Base-by-base conservation (phyloP, 306 rosid species). In the Hippophae gyantsensis region DNA sequence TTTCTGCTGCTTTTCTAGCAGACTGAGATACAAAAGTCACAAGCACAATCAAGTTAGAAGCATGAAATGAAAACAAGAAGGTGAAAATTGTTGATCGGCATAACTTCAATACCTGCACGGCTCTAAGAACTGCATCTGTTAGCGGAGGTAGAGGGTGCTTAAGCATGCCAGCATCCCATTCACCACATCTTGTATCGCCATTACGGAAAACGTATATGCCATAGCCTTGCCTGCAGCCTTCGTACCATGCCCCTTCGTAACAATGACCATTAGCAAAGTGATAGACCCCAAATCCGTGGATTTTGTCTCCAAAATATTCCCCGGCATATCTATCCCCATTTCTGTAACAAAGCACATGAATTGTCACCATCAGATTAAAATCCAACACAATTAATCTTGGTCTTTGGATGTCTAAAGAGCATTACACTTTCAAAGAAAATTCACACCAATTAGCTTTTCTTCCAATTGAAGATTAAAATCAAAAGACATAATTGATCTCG, bases 311-410 rank as follows among this genome's bases (percentile, higher is more conserved):
- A 58, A 93, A 93, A 72, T 93, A 93, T 78, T 93, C 99, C 32
- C 99, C 99, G 8, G 95, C 95, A 78, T 93, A 93, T 63, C 90
- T 82, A 82, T 93, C 99, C 55, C 99, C 99, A 67, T 93, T 93
- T 71, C 99, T 93, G 49, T 75, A 83, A 76, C 7, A 9, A 40
- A 27, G 42, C 11, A 46, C 8, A 14, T 8, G 38, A 40, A 18
- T 61, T 7, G 27, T 52, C 53, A 67, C 18, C 45, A n/a, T 58
- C 65, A 9, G 43, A 32, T 69, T 42, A 61, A 32, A 32, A 32
- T 32, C 38, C 52, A 4, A 32, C 5, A 32, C 4, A 32, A 32
- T 32, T 32, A 32, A 32, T 32, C 38, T 2, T 32, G 23, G 23
- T 18, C 23, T 18, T 18, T 18, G 4, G 38, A 32, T 32, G 38